Conservation (phyloP, 2,329 filamentous ascomycete species). For the Colletotrichum godetiae region DNA sequence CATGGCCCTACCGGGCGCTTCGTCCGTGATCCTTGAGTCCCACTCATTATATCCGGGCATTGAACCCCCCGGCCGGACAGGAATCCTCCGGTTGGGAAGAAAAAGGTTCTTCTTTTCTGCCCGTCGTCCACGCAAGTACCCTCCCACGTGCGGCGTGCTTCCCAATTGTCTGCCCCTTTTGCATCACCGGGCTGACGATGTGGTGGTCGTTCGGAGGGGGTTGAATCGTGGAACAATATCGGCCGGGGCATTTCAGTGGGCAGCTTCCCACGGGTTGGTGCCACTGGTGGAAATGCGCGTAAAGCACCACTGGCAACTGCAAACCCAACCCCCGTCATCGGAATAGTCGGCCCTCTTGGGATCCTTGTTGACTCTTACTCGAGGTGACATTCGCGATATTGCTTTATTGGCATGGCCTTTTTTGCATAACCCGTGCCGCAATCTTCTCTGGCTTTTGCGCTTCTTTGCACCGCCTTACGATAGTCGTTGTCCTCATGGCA, state of each 20-base stretch:
- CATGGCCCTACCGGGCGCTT: slow-evolving; percentile 20
- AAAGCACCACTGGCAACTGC: background rate
- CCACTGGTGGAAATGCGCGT: slow-evolving; percentile 6
- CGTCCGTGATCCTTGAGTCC: slow-evolving; percentile 21
- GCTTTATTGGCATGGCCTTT: slow-evolving; percentile 1
- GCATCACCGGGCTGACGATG: background rate
- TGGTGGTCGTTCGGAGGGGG: background rate
- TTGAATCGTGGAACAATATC: slow-evolving; percentile 4
- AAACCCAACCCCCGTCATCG: background rate
- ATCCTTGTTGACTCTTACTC: slow-evolving; percentile 5
- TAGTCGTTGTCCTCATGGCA: too few relatives aligned
- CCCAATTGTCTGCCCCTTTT: background rate
- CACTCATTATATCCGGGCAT: slow-evolving; percentile 22
- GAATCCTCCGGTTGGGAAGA: background rate
- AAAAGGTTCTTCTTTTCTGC: background rate
- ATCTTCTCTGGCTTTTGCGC: background rate
- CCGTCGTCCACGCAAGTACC: background rate
- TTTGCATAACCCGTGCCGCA: background rate
- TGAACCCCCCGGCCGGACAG: slow-evolving; percentile 7
- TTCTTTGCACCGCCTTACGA: background rate
- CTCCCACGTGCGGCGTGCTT: too few relatives aligned
- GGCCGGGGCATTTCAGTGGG: background rate
- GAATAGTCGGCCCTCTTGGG: background rate
- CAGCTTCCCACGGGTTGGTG: background rate
- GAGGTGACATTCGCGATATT: slow-evolving; percentile 13